phyloP scores from a whole-genome alignment of 164 flowering plant genomes.

The Macadamia integrifolia region DNA sequence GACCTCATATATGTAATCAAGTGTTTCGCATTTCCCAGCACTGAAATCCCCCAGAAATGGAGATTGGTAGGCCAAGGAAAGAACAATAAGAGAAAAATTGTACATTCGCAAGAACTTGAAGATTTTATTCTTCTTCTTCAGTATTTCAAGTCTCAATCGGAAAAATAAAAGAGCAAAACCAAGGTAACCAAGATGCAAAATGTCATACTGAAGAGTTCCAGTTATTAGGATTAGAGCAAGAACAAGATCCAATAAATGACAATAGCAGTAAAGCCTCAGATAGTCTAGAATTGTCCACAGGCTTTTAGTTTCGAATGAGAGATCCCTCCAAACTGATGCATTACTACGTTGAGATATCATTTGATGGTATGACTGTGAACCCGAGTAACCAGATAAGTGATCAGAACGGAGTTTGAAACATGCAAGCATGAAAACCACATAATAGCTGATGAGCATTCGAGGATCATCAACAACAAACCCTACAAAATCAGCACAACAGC shows the following conservation, averaged over 20 bases:
- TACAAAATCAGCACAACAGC: slow-evolving; percentile 24
- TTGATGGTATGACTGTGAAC: slow-evolving; percentile 58
- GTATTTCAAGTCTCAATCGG: slow-evolving; percentile 79
- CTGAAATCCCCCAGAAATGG: slow-evolving; percentile 71
- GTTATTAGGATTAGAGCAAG: slow-evolving; percentile 80
- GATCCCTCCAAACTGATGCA: slow-evolving; percentile 79
- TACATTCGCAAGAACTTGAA: slow-evolving; percentile 87
- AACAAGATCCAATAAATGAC: slow-evolving; percentile 90
- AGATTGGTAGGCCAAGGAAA: slow-evolving; percentile 92
- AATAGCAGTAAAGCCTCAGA: slow-evolving; percentile 77
- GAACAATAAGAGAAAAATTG: slow-evolving; percentile 79
- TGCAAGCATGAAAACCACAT: slow-evolving; percentile 71
- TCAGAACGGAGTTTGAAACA: slow-evolving; percentile 92
- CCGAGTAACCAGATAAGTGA: slow-evolving; percentile 51
- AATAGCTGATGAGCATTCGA: slow-evolving; percentile 80
- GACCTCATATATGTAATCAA: slow-evolving; percentile 69
- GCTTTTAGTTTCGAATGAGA: slow-evolving; percentile 93
- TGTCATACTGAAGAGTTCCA: slow-evolving; percentile 96
- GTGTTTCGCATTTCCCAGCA: slow-evolving; percentile 50
- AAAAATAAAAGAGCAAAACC: slow-evolving; percentile 89
- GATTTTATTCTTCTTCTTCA: slow-evolving; percentile 80
- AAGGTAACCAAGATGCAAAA: slow-evolving; percentile 95
- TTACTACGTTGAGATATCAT: slow-evolving; percentile 75
- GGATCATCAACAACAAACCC: slow-evolving; percentile 87
- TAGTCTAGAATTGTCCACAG: slow-evolving; percentile 95